Conservation (phyloP, 2,329 filamentous ascomycete genomes). For the Claviceps sp. region DNA sequence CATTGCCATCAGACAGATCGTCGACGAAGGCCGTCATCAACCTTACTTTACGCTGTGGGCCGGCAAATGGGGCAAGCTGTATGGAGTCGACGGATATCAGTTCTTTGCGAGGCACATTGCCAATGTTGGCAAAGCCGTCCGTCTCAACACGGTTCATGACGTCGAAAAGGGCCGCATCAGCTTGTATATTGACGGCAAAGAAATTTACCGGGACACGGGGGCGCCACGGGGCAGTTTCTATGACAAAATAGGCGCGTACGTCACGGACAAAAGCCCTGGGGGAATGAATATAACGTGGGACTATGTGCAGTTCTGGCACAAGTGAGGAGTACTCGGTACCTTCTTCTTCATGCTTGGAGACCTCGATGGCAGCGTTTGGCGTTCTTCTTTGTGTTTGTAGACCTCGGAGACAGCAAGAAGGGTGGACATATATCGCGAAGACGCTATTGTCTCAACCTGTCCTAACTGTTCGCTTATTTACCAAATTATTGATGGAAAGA, state of each 20-base stretch:
- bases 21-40: slow-evolving; percentile 10
- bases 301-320: slow-evolving; percentile 10
- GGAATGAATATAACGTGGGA: slow-evolving; percentile 10
- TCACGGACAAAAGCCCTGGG: slow-evolving; percentile 11
- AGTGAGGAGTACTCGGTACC: background rate
- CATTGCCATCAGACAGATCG: slow-evolving; percentile 14
- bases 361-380: background rate
- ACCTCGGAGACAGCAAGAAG: too few species aligned
- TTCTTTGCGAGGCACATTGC: slow-evolving; percentile 10
- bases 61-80: slow-evolving; percentile 8
- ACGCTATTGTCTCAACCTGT: too few species aligned
- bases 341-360: background rate
- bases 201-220: slow-evolving; percentile 9
- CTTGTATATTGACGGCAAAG: slow-evolving; percentile 13
- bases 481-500: too few species aligned
- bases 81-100: slow-evolving; percentile 11
- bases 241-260: slow-evolving; percentile 15
- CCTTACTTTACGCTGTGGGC: slow-evolving; percentile 12
- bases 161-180: slow-evolving; percentile 8
- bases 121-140: slow-evolving; percentile 9
- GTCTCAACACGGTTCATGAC: slow-evolving; percentile 15
- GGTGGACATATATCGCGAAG: too few species aligned
- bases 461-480: too few species aligned
- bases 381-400: background rate
- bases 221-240: slow-evolving; percentile 13